Conservation (phyloP, 2,329 filamentous ascomycete species). For the Talaromyces funiculosus region DNA sequence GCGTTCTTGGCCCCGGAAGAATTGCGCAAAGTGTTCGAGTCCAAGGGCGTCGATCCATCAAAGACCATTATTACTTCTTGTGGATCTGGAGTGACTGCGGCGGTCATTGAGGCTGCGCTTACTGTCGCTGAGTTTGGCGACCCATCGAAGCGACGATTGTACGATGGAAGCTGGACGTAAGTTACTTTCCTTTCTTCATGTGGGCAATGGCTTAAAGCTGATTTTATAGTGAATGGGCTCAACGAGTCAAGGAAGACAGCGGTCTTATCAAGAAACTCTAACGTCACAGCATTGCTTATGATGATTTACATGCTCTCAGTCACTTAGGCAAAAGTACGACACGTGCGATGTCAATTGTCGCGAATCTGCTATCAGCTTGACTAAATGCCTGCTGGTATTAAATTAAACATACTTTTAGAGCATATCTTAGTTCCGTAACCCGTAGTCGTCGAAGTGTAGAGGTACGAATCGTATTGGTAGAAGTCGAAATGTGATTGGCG, state of each 20-base stretch:
- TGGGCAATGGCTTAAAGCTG: not conserved
- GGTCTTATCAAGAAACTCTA: slow-evolving; percentile 40
- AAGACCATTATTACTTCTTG: slow-evolving; percentile 84
- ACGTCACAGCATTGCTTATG: not conserved
- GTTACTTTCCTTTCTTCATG: slow-evolving; percentile 35
- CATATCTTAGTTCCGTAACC: not conserved
- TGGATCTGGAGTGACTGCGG: slow-evolving; percentile 90
- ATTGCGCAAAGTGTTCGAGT: slow-evolving; percentile 68
- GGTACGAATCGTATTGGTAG: not conserved
- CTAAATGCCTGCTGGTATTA: not conserved
- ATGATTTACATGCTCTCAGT: not conserved
- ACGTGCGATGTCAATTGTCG: not conserved
- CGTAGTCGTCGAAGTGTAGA: not conserved
- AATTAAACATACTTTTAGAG: not conserved
- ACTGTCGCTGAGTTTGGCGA: slow-evolving; percentile 69
- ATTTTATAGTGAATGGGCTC: slow-evolving; percentile 45
- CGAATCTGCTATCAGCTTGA: not conserved
- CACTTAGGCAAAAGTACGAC: not conserved
- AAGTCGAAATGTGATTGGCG: slow-evolving; percentile 1
- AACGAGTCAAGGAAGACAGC: slow-evolving; percentile 42
- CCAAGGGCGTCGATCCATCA: slow-evolving; percentile 70
- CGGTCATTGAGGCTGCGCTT: slow-evolving; percentile 81
- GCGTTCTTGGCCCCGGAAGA: slow-evolving; percentile 67
- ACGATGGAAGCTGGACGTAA: slow-evolving; percentile 98
- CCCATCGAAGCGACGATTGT: slow-evolving; percentile 64